phyloP scores from a whole-genome alignment of 306 rosid species.

The Quercus variabilis region DNA sequence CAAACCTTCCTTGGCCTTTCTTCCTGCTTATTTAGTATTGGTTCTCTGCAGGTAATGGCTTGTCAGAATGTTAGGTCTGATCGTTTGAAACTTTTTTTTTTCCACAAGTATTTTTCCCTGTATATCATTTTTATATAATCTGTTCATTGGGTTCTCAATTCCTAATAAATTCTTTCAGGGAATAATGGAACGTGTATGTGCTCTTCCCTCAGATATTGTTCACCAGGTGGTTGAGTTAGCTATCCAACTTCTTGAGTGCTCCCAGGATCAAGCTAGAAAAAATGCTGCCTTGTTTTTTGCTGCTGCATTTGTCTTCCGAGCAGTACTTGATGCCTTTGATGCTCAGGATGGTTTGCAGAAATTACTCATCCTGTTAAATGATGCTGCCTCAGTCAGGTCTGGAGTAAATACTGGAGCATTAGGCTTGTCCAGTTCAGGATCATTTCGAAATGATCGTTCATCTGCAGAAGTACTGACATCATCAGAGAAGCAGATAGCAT shows the following conservation, averaged over 20 bases:
- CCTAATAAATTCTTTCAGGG: conserved; percentile 46
- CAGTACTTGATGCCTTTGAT: conserved; percentile 96
- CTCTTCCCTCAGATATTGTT: conserved; percentile 83
- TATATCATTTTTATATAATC: neutral
- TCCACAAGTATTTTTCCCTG: neutral
- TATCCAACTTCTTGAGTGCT: conserved; percentile 84
- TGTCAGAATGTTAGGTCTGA: neutral
- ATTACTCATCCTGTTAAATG: conserved; percentile 74
- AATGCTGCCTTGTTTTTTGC: conserved; percentile 87
- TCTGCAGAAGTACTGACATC: conserved; percentile 87
- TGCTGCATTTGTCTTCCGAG: conserved; percentile 96
- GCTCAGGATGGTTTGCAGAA: conserved; percentile 85
- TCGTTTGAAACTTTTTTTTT: neutral
- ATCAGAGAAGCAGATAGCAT: conserved; percentile 95
- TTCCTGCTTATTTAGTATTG: conserved; percentile 83
- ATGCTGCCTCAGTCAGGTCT: conserved; percentile 85
- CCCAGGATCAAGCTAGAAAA: conserved; percentile 90
- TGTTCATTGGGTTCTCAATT: neutral
- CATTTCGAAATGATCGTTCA: conserved; percentile 79
- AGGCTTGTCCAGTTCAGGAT: conserved; percentile 61
- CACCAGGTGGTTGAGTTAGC: conserved; percentile 84
- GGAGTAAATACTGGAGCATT: conserved; percentile 82
- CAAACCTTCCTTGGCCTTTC: conserved; percentile 90
- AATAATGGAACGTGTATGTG: conserved; percentile 96
- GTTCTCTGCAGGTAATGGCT: conserved; percentile 84